Conservation (phyloP, 352 stramenopile genomes). For the Aphanomyces astaci region DNA sequence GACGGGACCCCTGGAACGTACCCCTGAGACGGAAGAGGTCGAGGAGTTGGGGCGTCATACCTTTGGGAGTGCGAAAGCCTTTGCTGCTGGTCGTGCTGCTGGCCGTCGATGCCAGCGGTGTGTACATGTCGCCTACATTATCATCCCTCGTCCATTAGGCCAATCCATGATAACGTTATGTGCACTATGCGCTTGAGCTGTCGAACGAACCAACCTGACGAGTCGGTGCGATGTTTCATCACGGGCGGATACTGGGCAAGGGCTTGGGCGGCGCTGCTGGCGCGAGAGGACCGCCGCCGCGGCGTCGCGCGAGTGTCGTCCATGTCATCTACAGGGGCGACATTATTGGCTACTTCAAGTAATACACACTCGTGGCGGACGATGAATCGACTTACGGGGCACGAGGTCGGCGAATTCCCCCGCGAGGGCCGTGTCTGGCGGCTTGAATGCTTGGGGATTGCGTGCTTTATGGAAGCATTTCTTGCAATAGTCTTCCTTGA, state of each 20-base stretch:
- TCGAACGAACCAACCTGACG: too few species aligned
- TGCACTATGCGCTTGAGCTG: too few species aligned
- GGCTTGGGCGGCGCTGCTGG: neutral
- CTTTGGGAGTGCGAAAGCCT: neutral
- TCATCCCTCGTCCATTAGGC: too few species aligned
- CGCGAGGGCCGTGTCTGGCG: neutral
- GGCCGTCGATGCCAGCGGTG: neutral
- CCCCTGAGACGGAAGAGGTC: too few species aligned
- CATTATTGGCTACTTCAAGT: too few species aligned
- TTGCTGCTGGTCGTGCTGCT: neutral
- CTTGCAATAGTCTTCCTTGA: conserved; percentile 12
- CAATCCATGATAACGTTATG: too few species aligned
- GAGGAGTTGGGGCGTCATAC: neutral
- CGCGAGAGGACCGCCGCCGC: neutral
- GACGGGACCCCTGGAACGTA: neutral
- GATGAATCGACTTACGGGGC: too few species aligned
- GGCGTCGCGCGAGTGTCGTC: neutral
- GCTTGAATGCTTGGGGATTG: conserved; percentile 4
- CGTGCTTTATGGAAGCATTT: neutral
- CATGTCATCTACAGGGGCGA: neutral
- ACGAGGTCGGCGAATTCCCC: neutral
- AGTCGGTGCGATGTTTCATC: neutral
- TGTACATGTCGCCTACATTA: neutral
- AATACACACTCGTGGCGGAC: too few species aligned
- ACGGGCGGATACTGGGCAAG: neutral